Percentiles rank a stretch among this genome's conserved stretches.
Evolutionary conservation across 176 grass and related monocot genomes (phyloP).

Genomic region (Eremochloa ophiuroides): DNA sequence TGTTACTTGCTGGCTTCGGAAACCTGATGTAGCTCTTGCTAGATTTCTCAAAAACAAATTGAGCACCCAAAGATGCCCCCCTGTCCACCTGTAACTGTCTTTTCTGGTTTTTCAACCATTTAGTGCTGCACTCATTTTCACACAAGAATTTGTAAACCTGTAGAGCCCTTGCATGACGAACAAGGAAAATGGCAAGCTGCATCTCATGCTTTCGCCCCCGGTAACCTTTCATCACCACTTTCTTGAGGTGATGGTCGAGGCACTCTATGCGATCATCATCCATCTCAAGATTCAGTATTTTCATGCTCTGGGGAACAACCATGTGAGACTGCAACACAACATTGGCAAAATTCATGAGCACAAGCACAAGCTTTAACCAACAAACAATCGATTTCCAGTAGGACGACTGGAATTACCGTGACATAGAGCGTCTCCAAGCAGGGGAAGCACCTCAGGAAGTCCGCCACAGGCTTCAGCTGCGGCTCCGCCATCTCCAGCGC

Average conservation of each 20-base stretch:
- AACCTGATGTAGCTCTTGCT: constrained; percentile 1
- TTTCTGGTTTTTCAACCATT: constrained; percentile 20
- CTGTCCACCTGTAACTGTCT: constrained; percentile 4
- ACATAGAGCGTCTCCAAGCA: constrained; percentile 30
- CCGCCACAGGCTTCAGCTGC: constrained; percentile 19
- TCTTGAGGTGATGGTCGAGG: constrained; percentile 29
- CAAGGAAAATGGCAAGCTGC: constrained; percentile 27
- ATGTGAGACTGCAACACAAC: constrained; percentile 23
- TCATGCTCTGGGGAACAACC: constrained; percentile 19
- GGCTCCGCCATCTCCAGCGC: constrained; percentile 24
- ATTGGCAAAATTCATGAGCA: not conserved
- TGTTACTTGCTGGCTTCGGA: constrained; percentile 25
- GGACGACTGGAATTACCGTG: constrained; percentile 8
- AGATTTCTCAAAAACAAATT: constrained; percentile 27
- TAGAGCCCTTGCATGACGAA: constrained; percentile 30
- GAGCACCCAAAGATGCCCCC: constrained; percentile 14
- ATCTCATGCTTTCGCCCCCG: constrained; percentile 25
- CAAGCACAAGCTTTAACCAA: not conserved
- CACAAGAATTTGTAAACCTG: constrained; percentile 36
- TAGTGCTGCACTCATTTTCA: constrained; percentile 1
- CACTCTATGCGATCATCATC: constrained; percentile 27
- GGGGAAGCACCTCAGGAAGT: constrained; percentile 38
- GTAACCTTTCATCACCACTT: constrained; percentile 28
- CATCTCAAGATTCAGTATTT: not conserved
- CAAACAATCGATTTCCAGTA: not conserved